Evolutionary conservation across 805 yeast species (phyloP), one percentile per base, ranked within the genome.

Genomic region (Wickerhamia fluorescens): DNA sequence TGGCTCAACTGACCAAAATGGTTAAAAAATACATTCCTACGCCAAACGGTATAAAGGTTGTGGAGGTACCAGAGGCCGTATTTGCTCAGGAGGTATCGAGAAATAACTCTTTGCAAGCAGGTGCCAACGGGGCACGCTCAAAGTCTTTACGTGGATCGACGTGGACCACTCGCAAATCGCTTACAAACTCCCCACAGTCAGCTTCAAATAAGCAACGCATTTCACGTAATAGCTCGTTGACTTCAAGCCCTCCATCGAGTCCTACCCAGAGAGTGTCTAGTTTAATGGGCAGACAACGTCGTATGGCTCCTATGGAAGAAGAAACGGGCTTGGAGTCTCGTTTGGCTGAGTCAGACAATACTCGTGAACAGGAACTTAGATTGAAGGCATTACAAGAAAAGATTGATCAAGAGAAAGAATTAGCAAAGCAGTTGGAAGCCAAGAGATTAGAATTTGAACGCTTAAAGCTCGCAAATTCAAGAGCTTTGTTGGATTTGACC

Each of bases 21-120:
- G 69, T 79, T 7, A 78, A 76, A 40, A 78, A 73, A 38, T 81
- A 80, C 55, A 66, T 81, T 25, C 89, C 92, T 2, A 78, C 86
- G 2, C 76, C 83, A 3, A 66, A 73, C 41, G 92, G 92, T 9
- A 62, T 81, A 31, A 70, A 77, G 28, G 65, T 78, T 7, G 61
- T 81, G 4, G 88, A 81, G 41, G 87, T 81, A 3, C 83, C 86
- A 0, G 67, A 58, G 33, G 68, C 66, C 8, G 43, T 50, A 21
- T 46, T 56, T 33, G 47, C 58, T 28, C 47, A 53, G 34, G 67
- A 62, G 31, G 47, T 64, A 10, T 58, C 61, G 1, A 42, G 69
- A 28, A 49, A 51, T 29, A 64, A 64, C 38, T 59, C 66, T 8
- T 51, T 62, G 34, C 49, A 68, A 22, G 45, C 20, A 18, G 10